Percentiles rank a stretch among this genome's conserved stretches.
Evolutionary conservation across 306 rosid species (phyloP).

Genomic region (Cicer cuneatum): DNA sequence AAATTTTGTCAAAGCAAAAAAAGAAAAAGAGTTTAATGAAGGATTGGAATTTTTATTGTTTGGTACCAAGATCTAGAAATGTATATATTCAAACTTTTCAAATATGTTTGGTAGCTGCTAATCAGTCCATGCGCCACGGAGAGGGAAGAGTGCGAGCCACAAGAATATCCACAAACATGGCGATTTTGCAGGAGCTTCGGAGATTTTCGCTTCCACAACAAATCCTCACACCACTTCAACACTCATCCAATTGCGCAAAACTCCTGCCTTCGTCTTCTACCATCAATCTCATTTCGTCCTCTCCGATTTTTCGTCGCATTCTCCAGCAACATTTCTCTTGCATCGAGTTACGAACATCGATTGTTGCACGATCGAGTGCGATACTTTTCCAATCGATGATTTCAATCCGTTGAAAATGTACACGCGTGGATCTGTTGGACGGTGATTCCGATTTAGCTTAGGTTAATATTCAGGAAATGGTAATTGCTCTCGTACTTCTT

Average conservation of each 20-base stretch:
- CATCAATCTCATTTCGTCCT: constrained; percentile 2
- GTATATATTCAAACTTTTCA: constrained; percentile 10
- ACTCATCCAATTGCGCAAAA: constrained; percentile 37
- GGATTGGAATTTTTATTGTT: no score
- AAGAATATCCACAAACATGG: constrained; percentile 62
- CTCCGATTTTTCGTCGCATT: neutral
- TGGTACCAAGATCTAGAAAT: no score
- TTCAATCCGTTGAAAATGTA: constrained; percentile 23
- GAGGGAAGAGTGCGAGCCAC: constrained; percentile 57
- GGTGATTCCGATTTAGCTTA: constrained; percentile 15
- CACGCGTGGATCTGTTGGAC: constrained; percentile 21
- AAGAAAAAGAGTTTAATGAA: no score
- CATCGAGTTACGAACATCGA: neutral
- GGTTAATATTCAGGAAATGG: constrained; percentile 46
- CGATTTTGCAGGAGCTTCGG: constrained; percentile 63
- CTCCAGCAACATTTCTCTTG: neutral
- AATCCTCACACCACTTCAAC: constrained; percentile 31
- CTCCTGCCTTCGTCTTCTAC: neutral
- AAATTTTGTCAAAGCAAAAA: no score
- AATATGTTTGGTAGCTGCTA: constrained; percentile 33
- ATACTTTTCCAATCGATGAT: neutral
- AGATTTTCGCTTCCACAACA: constrained; percentile 49
- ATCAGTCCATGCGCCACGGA: constrained; percentile 34
- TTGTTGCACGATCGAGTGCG: neutral
- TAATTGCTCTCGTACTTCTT: constrained; percentile 26